A percentile compares a stretch with the other conserved stretches of the same genome.
These are phyloP conservation scores for Boletus coccyginus DNA, from an alignment of 768 basidiomycete species.

Conservation along the genomic window DNA sequence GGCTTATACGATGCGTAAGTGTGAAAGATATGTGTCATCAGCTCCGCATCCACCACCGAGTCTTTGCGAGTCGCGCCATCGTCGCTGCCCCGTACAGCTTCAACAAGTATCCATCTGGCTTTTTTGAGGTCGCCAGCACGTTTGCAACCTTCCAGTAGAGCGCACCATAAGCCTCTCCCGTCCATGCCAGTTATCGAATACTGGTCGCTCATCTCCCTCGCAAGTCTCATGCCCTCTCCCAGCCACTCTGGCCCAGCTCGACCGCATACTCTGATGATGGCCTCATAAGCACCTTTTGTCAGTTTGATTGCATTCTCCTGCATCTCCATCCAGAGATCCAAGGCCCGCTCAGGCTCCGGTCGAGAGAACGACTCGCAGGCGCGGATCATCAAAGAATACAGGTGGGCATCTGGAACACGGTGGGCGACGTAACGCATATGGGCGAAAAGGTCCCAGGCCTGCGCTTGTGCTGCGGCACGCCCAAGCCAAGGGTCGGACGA, in stretches of 20 bases:
- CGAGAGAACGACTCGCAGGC: constrained; percentile 66
- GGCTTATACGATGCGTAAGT: constrained; percentile 80
- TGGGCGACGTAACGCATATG: constrained; percentile 98
- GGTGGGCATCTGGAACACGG: constrained; percentile 63
- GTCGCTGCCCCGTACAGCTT: constrained; percentile 45
- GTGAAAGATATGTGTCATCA: constrained; percentile 84
- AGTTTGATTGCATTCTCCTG: constrained; percentile 68
- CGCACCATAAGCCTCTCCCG: constrained; percentile 70
- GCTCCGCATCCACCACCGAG: constrained; percentile 54
- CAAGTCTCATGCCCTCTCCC: constrained; percentile 78
- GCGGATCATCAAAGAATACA: constrained; percentile 86
- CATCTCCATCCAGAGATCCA: constrained; percentile 95
- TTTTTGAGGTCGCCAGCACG: constrained; percentile 78
- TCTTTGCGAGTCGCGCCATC: constrained; percentile 21
- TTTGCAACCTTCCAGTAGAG: constrained; percentile 88
- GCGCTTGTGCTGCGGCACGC: constrained; percentile 54
- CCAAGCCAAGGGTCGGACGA: constrained; percentile 24
- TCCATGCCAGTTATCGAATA: constrained; percentile 36
- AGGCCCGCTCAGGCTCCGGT: constrained; percentile 84
- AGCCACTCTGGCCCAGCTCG: constrained; percentile 65
- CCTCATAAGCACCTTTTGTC: constrained; percentile 69
- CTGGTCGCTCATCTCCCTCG: constrained; percentile 82
- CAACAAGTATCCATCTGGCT: constrained; percentile 87
- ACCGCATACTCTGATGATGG: constrained; percentile 80
- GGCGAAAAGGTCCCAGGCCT: constrained; percentile 91